phyloP scores from a whole-genome alignment of 2,329 filamentous ascomycete genomes.

The Dactylellina cionopaga region DNA sequence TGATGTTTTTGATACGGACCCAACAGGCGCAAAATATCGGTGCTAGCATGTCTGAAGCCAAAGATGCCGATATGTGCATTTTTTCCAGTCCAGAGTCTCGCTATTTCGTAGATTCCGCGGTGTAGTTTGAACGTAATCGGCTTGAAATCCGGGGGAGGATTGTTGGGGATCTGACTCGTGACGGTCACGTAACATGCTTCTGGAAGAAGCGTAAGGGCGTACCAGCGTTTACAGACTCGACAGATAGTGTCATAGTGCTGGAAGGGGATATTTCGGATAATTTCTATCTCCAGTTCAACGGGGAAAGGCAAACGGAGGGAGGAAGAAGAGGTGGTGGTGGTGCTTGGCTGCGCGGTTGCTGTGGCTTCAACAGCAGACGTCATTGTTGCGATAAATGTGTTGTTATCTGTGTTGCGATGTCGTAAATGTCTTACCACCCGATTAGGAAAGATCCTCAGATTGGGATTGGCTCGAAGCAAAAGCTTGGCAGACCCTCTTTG shows the following conservation, averaged over 20 bases:
- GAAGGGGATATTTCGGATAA: constrained; percentile 11
- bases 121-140: constrained; percentile 15
- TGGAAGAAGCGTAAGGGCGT: not conserved
- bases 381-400: not conserved
- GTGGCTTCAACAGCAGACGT: not conserved
- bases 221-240: constrained; percentile 36
- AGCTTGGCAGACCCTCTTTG: not conserved
- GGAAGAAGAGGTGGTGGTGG: not conserved
- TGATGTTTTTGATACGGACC: constrained; percentile 1
- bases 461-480: not conserved
- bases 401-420: constrained; percentile 6
- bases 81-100: not conserved
- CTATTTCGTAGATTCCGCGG: constrained; percentile 16
- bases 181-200: not conserved
- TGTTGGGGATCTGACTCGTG: not conserved
- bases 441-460: not conserved
- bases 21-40: not conserved
- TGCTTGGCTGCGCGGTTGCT: not conserved
- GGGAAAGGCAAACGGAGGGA: not conserved
- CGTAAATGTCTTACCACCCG: not conserved
- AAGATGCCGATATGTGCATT: not conserved
- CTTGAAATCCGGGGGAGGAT: not conserved
- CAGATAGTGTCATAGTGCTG: not conserved
- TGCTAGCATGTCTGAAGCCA: not conserved
- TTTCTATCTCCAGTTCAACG: constrained; percentile 20